Evolutionary conservation across 345 rosid genomes (phyloP), one percentile per base, ranked within the genome.

Genomic region (Adansonia digitata): DNA sequence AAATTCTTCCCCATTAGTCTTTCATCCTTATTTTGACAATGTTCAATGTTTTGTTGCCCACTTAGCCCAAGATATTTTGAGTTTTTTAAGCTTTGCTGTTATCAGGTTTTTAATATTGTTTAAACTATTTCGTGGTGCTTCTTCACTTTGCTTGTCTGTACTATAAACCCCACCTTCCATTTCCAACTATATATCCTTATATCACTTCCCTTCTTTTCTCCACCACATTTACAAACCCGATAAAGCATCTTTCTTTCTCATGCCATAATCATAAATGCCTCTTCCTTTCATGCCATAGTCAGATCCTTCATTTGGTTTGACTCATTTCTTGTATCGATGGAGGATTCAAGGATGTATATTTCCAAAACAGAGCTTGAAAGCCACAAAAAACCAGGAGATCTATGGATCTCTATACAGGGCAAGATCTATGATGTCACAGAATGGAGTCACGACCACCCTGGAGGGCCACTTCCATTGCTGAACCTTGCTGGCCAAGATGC

Each of bases 391-490:
- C 74, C 60, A 2, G 85, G 79, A 11, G 91, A 87, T 78, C 82
- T 87, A 0, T 87, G 91, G 91, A 85, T 87, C 83, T 85, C 81
- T 1, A 80, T 87, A 34, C 90, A 85, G 57, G 84, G 88, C 35
- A 87, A 85, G 83, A 66, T 85, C 85, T 87, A 87, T 56, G 69
- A 87, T 63, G 91, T 85, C 62, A 77, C 87, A 0, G 56, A 79
- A 3, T 87, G 91, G 91, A 35, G 71, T 37, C 78, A 81, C 10
- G 29, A 72, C 37, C 91, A 87, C 68, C 91, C 91, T 0, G 89
- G 89, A 1, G 91, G 91, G 2, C 71, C 74, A 17, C 46, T 15
- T 51, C 91, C 88, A 0, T 42, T 87, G 69, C 74, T 75, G 22
- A 84, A 74, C 62, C 87, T 87, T 2, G 89, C 86, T 0, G 91